phyloP scores from a whole-genome alignment of 2,329 filamentous ascomycete genomes.

The Trichoderma semiorbis region DNA sequence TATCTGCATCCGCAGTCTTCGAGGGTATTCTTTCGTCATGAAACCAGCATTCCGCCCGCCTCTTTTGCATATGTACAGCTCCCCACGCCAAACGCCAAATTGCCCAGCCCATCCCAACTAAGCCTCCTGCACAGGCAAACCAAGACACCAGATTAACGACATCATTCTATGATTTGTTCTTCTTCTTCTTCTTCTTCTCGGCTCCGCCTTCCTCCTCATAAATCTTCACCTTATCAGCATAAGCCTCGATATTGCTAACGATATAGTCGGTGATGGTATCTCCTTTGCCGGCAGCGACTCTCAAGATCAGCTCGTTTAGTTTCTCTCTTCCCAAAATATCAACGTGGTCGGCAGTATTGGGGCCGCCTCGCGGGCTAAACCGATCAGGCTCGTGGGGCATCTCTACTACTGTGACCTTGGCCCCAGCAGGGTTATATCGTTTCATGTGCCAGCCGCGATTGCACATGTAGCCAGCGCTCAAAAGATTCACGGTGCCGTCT shows the following conservation, averaged over 20 bases:
- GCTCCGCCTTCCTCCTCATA: constrained; percentile 57
- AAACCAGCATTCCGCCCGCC: background rate
- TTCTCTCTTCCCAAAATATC: constrained; percentile 88
- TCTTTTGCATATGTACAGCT: background rate
- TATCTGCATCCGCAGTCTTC: constrained; percentile 3
- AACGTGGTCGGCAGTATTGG: constrained; percentile 82
- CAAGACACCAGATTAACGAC: background rate
- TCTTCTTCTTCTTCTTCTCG: background rate
- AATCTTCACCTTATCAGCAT: constrained; percentile 79
- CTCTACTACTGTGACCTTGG: constrained; percentile 80
- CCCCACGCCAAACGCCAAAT: constrained; percentile 19
- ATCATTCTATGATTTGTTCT: background rate
- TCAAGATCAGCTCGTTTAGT: constrained; percentile 85
- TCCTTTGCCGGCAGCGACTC: constrained; percentile 81
- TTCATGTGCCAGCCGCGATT: constrained; percentile 91
- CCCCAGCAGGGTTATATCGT: constrained; percentile 84
- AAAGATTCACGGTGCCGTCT: constrained; percentile 90
- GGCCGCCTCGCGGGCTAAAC: constrained; percentile 76
- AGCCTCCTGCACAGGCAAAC: background rate
- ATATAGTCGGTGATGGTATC: constrained; percentile 74
- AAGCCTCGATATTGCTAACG: constrained; percentile 76
- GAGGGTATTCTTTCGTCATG: constrained; percentile 8
- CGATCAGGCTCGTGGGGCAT: constrained; percentile 96
- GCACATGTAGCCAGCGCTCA: constrained; percentile 95
- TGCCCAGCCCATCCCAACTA: background rate